Percentiles rank a stretch among this genome's conserved stretches.
phyloP scores from a whole-genome alignment of 2,329 filamentous ascomycete species.

The Emericellopsis atlantica region DNA sequence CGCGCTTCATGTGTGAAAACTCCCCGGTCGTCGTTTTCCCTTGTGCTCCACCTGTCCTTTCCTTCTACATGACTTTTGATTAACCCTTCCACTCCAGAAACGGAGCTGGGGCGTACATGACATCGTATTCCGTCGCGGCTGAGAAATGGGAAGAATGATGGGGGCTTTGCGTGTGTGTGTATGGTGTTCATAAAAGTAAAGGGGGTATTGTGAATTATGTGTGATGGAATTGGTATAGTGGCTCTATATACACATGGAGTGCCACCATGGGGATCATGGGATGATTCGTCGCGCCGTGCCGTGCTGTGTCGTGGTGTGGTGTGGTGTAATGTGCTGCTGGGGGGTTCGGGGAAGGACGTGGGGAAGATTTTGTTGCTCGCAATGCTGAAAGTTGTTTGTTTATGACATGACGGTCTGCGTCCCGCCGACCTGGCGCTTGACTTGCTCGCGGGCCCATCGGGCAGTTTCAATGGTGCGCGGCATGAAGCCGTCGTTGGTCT shows the following conservation, averaged over 20 bases:
- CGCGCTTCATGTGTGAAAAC: neutral
- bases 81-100: conserved; percentile 8
- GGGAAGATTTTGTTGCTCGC: too few relatives aligned
- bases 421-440: conserved; percentile 74
- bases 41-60: conserved; percentile 2
- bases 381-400: neutral
- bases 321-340: conserved; percentile 7
- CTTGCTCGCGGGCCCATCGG: conserved; percentile 93
- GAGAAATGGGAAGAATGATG: conserved; percentile 2
- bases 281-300: neutral
- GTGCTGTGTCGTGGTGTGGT: conserved; percentile 12
- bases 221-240: conserved; percentile 19
- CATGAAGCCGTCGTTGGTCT: conserved; percentile 77
- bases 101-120: conserved; percentile 2
- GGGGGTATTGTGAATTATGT: conserved; percentile 17
- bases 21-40: too few relatives aligned
- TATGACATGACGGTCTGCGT: conserved; percentile 36
- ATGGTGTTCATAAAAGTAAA: conserved; percentile 13
- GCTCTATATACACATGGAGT: conserved; percentile 24
- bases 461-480: conserved; percentile 83
- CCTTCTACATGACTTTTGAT: conserved; percentile 26
- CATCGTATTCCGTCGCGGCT: conserved; percentile 18
- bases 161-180: conserved; percentile 8
- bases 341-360: conserved; percentile 1
- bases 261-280: conserved; percentile 19